Evolutionary conservation across 179 eudicot species (phyloP), one percentile per base, ranked within the genome.

Genomic region (Camellia oleifera): DNA sequence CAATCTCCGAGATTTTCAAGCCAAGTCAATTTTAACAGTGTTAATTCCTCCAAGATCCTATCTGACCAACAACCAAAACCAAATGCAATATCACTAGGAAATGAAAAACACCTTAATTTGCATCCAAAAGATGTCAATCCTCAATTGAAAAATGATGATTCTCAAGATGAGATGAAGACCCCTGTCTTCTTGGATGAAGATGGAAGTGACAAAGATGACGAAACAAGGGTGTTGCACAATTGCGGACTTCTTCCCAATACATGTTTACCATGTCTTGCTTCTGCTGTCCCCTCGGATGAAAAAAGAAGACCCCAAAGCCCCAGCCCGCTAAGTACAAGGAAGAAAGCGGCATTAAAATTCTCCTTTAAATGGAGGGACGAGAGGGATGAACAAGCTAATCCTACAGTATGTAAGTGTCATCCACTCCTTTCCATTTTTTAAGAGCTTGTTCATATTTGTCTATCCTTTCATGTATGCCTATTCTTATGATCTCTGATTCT

Each of bases 1-100:
- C 86, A 89, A 60, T 88, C 98, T 74, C 97, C 96, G 20, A 89
- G 88, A 83, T 82, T 85, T 79, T 74, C 85, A 7, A 83, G 79
- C 77, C 80, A 69, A 57, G 56, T 78, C 17, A 15, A 79, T 54
- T 18, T 48, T 65, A 77, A 76, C 75, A 48, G 69, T 72, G 45
- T 50, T 12, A 74, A 40, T 11, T 61, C 58, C 69, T 70, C 58
- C 64, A 60, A 72, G 46, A 80, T 7, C 18, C 26, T 20, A 74
- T 74, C 81, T 45, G 42, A 45, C 26, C 57, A 56, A 60, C 52
- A 26, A 62, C 72, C 63, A n/a, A 86, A 86, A 45, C 72, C 80
- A 76, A 79, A 72, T 74, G 87, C 75, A 46, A 40, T 46, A 70
- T 79, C 23, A 26, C 7, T 40, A 26, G 78, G 23, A 18, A 54